Percentiles rank a stretch among this genome's conserved stretches.
phyloP scores from a whole-genome alignment of 1,139 yeast genomes.

The Magnusiomyces fungicola region DNA sequence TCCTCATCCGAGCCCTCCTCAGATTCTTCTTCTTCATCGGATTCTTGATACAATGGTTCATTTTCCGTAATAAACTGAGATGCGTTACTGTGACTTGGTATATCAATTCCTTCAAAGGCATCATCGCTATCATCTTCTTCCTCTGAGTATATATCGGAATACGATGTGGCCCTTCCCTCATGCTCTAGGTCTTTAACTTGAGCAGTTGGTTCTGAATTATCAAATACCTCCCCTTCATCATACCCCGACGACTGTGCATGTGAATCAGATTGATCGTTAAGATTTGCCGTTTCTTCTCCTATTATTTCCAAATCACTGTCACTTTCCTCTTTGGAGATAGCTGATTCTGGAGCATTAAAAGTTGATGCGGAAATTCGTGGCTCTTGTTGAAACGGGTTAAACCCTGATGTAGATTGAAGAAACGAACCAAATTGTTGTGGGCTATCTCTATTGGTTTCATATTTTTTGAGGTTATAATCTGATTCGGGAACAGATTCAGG shows the following conservation, averaged over 20 bases:
- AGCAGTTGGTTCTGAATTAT: too few species aligned
- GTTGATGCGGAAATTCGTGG: background rate
- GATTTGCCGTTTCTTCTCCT: conserved; percentile 14
- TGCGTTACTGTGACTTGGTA: too few species aligned
- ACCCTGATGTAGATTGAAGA: too few species aligned
- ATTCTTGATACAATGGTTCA: too few species aligned
- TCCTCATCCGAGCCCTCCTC: background rate
- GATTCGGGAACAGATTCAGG: background rate
- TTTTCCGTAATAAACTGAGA: too few species aligned
- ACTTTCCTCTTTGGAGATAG: conserved; percentile 8
- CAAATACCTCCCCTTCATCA: too few species aligned
- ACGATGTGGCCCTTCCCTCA: too few species aligned
- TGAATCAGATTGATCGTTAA: too few species aligned
- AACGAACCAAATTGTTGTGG: too few species aligned
- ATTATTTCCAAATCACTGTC: conserved; percentile 14
- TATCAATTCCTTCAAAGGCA: background rate
- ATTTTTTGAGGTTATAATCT: background rate
- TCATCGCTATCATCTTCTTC: background rate
- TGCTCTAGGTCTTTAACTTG: too few species aligned
- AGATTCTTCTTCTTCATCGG: background rate
- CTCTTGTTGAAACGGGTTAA: conserved; percentile 11
- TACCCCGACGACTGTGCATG: too few species aligned
- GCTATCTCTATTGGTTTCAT: too few species aligned
- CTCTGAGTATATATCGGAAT: background rate
- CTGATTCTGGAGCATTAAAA: background rate